Evolutionary conservation across 352 stramenopile species (phyloP), one percentile per base, ranked within the genome.

Genomic region (Pythium aquatile): DNA sequence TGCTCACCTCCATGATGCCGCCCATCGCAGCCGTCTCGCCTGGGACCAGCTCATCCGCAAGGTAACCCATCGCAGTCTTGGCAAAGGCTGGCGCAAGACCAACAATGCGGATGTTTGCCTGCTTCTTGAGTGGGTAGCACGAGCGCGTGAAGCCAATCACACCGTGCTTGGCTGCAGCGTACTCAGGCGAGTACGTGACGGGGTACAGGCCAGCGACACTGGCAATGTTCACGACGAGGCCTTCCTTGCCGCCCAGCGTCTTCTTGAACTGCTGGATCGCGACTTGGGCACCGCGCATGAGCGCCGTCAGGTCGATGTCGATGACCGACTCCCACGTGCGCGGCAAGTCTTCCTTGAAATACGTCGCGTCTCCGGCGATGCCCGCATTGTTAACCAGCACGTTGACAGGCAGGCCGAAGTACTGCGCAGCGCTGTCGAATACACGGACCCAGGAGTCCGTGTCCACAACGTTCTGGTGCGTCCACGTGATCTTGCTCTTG

Each of bases 381-480:
- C 85, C 85, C 2, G 85, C 85, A 63, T 94, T 94, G 72, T 94
- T 94, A 2, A 85, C 83, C 35, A 94, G 74, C 46, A 93, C 44
- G 68, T 94, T 94, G 9, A 91, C 74, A 0, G 73, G 75, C 33
- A 48, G 51, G 24, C 78, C 73, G 59, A 94, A 93, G 61, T 81
- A 87, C 61, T 77, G 75, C 60, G 49, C 63, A 46, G 81, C 81
- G 56, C 77, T 79, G 28, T 85, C 80, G 52, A 91, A 94, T 9
- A 70, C 72, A 5, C 66, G 72, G 48, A 77, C 61, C 72, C 93
- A 94, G 49, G 74, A 85, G 53, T 78, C 72, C 39, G 75, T 63
- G 49, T 93, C 83, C 29, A 77, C 82, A 37, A 94, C 83, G 63
- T 93, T 79, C 70, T 94, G 85, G 55, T 76, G 72, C 57, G 77